Evolutionary conservation across 2,329 filamentous ascomycete genomes (phyloP).

Genomic region (Phaeosphaeria sp.): DNA sequence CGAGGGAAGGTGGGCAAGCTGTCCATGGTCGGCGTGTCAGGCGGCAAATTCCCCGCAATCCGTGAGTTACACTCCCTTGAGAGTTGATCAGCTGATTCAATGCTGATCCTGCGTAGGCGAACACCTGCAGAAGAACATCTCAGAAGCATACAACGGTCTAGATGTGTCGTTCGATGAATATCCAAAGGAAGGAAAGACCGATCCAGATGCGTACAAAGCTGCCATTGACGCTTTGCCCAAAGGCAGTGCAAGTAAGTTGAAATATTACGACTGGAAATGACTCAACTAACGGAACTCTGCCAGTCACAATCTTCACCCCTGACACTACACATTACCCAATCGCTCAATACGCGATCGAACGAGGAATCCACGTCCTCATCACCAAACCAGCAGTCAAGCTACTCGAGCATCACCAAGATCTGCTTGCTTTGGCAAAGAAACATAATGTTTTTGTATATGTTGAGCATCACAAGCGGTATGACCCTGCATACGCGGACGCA

Average conservation of each 20-base stretch:
- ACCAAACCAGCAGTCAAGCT: slow-evolving; percentile 93
- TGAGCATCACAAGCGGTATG: slow-evolving; percentile 96
- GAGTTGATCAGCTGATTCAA: not conserved
- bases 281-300: not conserved
- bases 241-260: slow-evolving; percentile 72
- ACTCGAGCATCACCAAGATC: slow-evolving; percentile 77
- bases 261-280: not conserved
- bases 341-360: slow-evolving; percentile 88
- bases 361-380: slow-evolving; percentile 86
- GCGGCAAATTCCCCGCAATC: slow-evolving; percentile 89
- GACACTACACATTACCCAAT: slow-evolving; percentile 94
- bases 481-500: slow-evolving; percentile 91
- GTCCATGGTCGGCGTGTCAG: slow-evolving; percentile 89
- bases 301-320: slow-evolving; percentile 89
- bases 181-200: slow-evolving; percentile 74
- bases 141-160: slow-evolving; percentile 83
- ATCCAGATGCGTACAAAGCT: slow-evolving; percentile 84
- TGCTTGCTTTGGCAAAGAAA: slow-evolving; percentile 74
- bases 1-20: slow-evolving; percentile 87
- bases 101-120: slow-evolving; percentile 62
- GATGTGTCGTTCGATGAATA: slow-evolving; percentile 87
- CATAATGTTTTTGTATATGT: slow-evolving; percentile 88
- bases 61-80: slow-evolving; percentile 62
- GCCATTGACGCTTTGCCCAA: slow-evolving; percentile 84
- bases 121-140: slow-evolving; percentile 88